These are phyloP conservation scores for Tephrocybe sp. DNA, from an alignment of 768 basidiomycete species.

Conservation along the genomic window DNA sequence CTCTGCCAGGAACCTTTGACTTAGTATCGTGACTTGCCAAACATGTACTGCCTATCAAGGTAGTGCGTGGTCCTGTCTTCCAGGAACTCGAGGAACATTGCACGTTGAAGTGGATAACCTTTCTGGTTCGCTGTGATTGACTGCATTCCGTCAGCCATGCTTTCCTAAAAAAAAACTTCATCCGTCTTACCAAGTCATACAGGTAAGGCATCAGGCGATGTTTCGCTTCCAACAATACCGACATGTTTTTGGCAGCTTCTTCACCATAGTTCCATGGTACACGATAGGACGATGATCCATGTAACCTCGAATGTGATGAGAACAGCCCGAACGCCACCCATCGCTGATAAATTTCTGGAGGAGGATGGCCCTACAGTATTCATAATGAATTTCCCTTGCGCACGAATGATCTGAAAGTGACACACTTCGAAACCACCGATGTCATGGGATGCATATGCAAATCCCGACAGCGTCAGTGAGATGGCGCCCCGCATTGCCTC, in stretches of 20 bases:
- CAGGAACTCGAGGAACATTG: constrained; percentile 66
- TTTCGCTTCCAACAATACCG: constrained; percentile 58
- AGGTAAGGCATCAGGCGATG: constrained; percentile 76
- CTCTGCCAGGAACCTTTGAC: not conserved
- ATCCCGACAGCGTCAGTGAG: constrained; percentile 66
- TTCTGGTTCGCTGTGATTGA: constrained; percentile 47
- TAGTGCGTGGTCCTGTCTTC: constrained; percentile 57
- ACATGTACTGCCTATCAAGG: constrained; percentile 60
- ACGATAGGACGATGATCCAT: constrained; percentile 71
- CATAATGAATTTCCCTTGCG: not conserved
- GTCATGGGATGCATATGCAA: constrained; percentile 71
- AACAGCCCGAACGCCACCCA: constrained; percentile 79
- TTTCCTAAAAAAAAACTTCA: not conserved
- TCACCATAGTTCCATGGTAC: constrained; percentile 79
- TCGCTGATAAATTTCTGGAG: constrained; percentile 67
- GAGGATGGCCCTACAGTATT: constrained; percentile 53
- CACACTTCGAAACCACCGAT: constrained; percentile 73
- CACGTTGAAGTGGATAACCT: constrained; percentile 58
- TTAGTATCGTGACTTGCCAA: constrained; percentile 24
- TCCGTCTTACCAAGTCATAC: constrained; percentile 43
- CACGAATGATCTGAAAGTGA: not conserved
- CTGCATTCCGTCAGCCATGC: constrained; percentile 24
- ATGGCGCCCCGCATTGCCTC: constrained; percentile 67
- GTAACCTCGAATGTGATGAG: constrained; percentile 72
- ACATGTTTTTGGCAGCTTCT: constrained; percentile 63